Percentiles rank a stretch among this genome's conserved stretches.
These are phyloP conservation scores for Eucalyptus erythrocorys DNA, from an alignment of 345 rosid genomes.

Conservation along the genomic window DNA sequence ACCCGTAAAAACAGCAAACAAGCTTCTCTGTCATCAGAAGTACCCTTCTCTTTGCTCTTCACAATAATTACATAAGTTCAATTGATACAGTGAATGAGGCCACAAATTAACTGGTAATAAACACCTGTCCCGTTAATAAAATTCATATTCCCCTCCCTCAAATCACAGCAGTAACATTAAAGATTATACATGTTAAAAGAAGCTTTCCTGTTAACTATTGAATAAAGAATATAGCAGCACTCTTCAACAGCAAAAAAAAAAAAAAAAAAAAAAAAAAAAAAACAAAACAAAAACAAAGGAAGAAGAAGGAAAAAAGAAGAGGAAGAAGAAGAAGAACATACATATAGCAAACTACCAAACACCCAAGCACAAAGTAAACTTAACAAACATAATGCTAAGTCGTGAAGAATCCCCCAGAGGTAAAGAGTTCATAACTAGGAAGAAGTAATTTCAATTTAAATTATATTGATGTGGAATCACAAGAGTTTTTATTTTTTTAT, in stretches of 20 bases:
- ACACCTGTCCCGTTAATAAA: not conserved
- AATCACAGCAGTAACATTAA: not conserved
- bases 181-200: not conserved
- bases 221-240: not conserved
- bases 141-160: not conserved
- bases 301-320: too few species aligned
- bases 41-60: not conserved
- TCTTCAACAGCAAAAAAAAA: not conserved
- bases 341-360: not conserved
- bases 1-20: not conserved
- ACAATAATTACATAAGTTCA: not conserved
- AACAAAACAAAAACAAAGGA: too few species aligned
- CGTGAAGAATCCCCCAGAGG: not conserved
- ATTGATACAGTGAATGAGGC: not conserved
- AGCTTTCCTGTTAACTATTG: not conserved
- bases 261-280: too few species aligned
- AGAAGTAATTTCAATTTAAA: not conserved
- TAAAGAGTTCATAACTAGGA: not conserved
- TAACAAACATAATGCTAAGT: not conserved
- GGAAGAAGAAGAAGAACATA: not conserved
- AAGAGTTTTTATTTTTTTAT: not conserved
- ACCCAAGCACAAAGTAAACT: not conserved
- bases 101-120: not conserved
- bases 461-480: not conserved
- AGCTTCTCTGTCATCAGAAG: not conserved